Evolutionary conservation across 2,329 filamentous ascomycete species (phyloP).

Genomic region (Calonectria honghensis): DNA sequence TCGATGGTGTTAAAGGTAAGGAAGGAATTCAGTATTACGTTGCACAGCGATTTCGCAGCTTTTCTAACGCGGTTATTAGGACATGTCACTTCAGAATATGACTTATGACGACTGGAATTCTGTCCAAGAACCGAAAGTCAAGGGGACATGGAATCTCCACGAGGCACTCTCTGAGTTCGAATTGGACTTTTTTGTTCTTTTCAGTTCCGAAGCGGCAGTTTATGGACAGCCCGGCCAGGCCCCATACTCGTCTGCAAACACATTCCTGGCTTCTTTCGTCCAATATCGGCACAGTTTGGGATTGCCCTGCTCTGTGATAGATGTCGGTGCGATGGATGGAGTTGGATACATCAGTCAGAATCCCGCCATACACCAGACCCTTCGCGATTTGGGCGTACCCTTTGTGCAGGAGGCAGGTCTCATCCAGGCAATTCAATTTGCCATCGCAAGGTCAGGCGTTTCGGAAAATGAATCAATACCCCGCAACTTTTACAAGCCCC

Average conservation of each 20-base stretch:
- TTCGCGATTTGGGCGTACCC: conserved; percentile 14
- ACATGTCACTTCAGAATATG: background rate
- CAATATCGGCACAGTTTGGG: conserved; percentile 36
- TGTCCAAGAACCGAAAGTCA: conserved; percentile 58
- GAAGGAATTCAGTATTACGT: too few species aligned
- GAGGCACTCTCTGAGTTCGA: background rate
- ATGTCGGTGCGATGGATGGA: conserved; percentile 35
- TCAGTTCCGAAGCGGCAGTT: conserved; percentile 24
- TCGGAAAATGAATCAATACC: background rate
- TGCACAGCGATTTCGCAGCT: background rate
- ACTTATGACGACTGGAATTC: conserved; percentile 45
- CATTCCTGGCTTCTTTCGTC: conserved; percentile 38
- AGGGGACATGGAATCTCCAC: conserved; percentile 58
- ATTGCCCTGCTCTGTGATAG: conserved; percentile 29
- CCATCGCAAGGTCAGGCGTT: background rate
- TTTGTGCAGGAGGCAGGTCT: conserved; percentile 12
- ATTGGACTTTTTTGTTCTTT: conserved; percentile 61
- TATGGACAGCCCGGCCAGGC: conserved; percentile 37
- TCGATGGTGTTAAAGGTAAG: conserved; percentile 49
- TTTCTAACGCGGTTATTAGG: conserved; percentile 35
- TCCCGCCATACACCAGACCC: background rate
- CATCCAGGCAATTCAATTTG: conserved; percentile 10
- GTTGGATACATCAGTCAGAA: conserved; percentile 41
- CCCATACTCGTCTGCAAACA: conserved; percentile 39
- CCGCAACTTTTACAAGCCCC: background rate